These are phyloP conservation scores for Vitis hybrid DNA, from an alignment of 177 flowering plant species.

Conservation along the genomic window DNA sequence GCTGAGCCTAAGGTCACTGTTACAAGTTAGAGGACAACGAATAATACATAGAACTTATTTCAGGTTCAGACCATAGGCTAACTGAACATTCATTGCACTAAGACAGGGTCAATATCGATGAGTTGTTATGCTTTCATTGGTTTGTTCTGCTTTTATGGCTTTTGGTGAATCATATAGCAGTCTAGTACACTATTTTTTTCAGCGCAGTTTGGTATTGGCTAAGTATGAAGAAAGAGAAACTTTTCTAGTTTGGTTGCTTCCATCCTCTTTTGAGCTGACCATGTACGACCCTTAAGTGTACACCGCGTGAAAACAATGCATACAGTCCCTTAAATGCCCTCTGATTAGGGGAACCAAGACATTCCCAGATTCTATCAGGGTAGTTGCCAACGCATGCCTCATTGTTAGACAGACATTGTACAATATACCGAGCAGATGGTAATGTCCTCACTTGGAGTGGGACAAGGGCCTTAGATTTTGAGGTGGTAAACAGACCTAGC, in stretches of 20 bases:
- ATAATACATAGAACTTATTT: background rate
- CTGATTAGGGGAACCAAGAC: slow-evolving; percentile 5
- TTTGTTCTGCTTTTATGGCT: background rate
- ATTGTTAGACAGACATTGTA: background rate
- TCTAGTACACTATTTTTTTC: too few relatives aligned
- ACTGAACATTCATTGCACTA: slow-evolving; percentile 2
- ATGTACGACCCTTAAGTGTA: background rate
- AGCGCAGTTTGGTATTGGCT: background rate
- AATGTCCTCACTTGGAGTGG: background rate
- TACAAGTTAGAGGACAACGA: slow-evolving; percentile 1
- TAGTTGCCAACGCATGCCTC: background rate
- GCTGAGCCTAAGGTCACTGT: slow-evolving; percentile 8
- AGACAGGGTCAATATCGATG: slow-evolving; percentile 16
- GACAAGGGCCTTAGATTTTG: background rate
- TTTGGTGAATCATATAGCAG: too few relatives aligned
- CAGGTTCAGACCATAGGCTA: background rate
- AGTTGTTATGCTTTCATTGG: background rate
- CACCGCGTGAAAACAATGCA: background rate
- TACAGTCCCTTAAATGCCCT: background rate
- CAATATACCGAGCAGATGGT: background rate
- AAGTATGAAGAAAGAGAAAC: background rate
- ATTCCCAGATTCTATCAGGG: background rate
- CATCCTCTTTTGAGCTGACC: background rate
- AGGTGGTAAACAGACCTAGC: background rate
- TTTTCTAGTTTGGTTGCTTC: too few relatives aligned